phyloP scores from a whole-genome alignment of 2,329 filamentous ascomycete genomes.

The Monilinia polystroma region DNA sequence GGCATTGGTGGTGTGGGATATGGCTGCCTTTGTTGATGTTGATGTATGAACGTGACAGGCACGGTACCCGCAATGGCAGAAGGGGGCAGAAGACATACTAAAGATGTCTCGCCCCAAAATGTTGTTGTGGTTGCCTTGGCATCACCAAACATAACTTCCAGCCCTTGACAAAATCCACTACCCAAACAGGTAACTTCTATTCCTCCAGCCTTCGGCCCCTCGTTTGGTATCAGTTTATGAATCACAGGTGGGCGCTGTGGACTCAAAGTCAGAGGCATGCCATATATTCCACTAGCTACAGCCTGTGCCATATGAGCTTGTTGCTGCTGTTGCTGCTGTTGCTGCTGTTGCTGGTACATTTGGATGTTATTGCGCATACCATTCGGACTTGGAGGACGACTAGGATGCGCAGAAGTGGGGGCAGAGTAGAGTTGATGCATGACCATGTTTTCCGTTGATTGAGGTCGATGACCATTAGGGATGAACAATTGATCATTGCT shows the following conservation, averaged over 20 bases:
- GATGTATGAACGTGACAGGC: slow-evolving; percentile 58
- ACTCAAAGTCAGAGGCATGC: slow-evolving; percentile 50
- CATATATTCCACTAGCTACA: slow-evolving; percentile 51
- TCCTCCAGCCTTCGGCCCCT: slow-evolving; percentile 79
- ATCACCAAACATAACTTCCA: slow-evolving; percentile 84
- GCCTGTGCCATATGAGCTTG: slow-evolving; percentile 49
- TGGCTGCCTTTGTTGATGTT: slow-evolving; percentile 46
- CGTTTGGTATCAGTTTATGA: slow-evolving; percentile 77
- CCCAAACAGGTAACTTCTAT: slow-evolving; percentile 86
- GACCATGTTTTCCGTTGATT: slow-evolving; percentile 64
- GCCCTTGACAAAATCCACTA: slow-evolving; percentile 72
- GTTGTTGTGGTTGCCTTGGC: slow-evolving; percentile 61
- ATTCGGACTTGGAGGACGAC: slow-evolving; percentile 73
- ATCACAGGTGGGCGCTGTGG: slow-evolving; percentile 63
- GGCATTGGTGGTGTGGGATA: slow-evolving; percentile 46
- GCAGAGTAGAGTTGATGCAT: slow-evolving; percentile 69
- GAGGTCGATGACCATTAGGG: slow-evolving; percentile 55
- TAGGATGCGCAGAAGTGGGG: slow-evolving; percentile 69
- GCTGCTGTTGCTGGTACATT: slow-evolving; percentile 45
- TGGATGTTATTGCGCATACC: slow-evolving; percentile 49
- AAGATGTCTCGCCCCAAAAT: slow-evolving; percentile 61
- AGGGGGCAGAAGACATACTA: slow-evolving; percentile 63
- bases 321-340: slow-evolving; percentile 43
- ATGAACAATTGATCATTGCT: slow-evolving; percentile 61
- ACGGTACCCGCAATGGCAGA: slow-evolving; percentile 58